phyloP scores from a whole-genome alignment of 257 asterid genomes.

The Solanum chilense region DNA sequence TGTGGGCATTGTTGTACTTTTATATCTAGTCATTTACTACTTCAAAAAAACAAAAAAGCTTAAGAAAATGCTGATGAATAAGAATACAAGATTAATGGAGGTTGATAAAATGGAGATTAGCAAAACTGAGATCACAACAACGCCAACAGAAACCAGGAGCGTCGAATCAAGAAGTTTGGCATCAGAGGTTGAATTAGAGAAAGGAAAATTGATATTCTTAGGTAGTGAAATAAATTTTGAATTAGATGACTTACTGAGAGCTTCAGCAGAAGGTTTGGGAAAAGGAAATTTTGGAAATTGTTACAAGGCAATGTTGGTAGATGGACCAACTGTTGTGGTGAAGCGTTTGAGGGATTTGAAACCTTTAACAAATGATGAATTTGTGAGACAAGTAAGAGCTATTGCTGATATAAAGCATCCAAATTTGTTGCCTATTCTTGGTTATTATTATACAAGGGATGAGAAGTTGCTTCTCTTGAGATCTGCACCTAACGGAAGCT shows the following conservation, averaged over 20 bases:
- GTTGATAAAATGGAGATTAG: neutral
- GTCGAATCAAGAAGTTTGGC: neutral
- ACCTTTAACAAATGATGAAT: constrained; percentile 53
- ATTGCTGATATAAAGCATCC: constrained; percentile 54
- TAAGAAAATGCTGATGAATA: constrained; percentile 19
- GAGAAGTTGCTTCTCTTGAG: constrained; percentile 51
- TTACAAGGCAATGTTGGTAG: constrained; percentile 49
- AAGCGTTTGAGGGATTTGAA: constrained; percentile 56
- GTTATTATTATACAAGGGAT: constrained; percentile 49
- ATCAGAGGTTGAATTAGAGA: constrained; percentile 10
- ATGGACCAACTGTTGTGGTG: constrained; percentile 50
- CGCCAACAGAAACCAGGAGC: constrained; percentile 8
- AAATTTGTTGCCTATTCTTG: constrained; percentile 51
- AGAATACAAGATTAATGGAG: neutral
- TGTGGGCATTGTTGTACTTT: constrained; percentile 19
- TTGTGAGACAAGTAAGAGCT: constrained; percentile 34
- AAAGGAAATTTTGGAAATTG: constrained; percentile 68
- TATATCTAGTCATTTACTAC: constrained; percentile 37
- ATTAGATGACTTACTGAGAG: constrained; percentile 56
- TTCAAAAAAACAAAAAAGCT: constrained; percentile 43
- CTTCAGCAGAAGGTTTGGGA: constrained; percentile 76
- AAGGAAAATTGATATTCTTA: constrained; percentile 44
- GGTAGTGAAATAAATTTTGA: constrained; percentile 26
- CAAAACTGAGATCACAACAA: constrained; percentile 3
- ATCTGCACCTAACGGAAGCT: constrained; percentile 46